phyloP scores from a whole-genome alignment of 352 stramenopile genomes.

The Nothophytophthora sp. region DNA sequence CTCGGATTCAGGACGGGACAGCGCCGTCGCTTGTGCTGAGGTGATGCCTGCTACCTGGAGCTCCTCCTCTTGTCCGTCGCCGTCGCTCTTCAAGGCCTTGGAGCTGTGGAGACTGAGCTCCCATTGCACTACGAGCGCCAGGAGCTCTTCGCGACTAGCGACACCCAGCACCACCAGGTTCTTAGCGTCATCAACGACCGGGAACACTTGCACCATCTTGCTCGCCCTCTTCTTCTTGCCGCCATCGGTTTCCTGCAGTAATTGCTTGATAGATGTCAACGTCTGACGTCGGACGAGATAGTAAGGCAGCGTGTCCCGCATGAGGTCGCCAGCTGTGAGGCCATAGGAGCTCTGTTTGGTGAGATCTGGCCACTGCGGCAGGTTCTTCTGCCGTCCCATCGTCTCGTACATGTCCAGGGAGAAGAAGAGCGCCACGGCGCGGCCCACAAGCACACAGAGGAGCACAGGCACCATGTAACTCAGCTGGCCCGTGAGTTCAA shows the following conservation, averaged over 20 bases:
- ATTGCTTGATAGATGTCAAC: constrained; percentile 41
- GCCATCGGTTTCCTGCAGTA: constrained; percentile 35
- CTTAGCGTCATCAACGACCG: constrained; percentile 63
- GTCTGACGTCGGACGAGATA: constrained; percentile 57
- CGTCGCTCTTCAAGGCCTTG: constrained; percentile 1
- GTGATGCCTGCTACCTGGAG: constrained; percentile 29
- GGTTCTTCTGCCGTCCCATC: constrained; percentile 75
- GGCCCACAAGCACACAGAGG: constrained; percentile 74
- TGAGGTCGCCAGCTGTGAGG: constrained; percentile 71
- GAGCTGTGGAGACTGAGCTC: constrained; percentile 37
- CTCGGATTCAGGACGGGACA: constrained; percentile 39
- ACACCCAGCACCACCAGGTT: constrained; percentile 71
- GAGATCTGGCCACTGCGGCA: constrained; percentile 80
- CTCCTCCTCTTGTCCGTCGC: background rate
- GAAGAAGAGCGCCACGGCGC: constrained; percentile 64
- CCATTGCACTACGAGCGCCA: constrained; percentile 62
- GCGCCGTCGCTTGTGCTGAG: constrained; percentile 23
- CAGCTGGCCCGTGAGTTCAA: constrained; percentile 90
- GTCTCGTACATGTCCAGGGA: constrained; percentile 87
- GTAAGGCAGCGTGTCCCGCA: constrained; percentile 50
- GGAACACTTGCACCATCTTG: constrained; percentile 52
- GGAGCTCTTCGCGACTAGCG: constrained; percentile 58
- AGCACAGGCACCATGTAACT: constrained; percentile 90
- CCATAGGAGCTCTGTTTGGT: constrained; percentile 79
- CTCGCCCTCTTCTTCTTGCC: constrained; percentile 14